Evolutionary conservation across 257 asterid genomes (phyloP).

Genomic region (Pogostemon cablin): DNA sequence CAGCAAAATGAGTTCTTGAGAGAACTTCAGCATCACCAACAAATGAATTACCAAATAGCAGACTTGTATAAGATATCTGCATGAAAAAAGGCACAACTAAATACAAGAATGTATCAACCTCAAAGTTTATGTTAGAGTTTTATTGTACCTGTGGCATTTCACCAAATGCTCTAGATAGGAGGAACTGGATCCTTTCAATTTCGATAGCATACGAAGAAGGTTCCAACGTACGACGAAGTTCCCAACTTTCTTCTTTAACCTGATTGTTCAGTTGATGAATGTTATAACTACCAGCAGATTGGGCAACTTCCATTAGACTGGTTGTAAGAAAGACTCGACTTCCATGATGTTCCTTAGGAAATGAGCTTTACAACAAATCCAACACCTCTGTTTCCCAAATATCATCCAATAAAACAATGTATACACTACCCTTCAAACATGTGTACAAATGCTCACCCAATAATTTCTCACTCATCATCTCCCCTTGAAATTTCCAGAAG

Average conservation of each 20-base stretch:
- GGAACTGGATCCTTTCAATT: not conserved
- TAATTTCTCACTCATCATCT: not conserved
- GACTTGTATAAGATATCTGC: too few relatives aligned
- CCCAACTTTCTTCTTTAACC: not conserved
- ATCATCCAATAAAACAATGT: conserved; percentile 1
- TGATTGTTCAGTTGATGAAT: not conserved
- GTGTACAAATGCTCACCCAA: not conserved
- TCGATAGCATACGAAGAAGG: not conserved
- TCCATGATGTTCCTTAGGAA: not conserved
- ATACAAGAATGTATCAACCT: too few relatives aligned
- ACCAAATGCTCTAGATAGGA: not conserved
- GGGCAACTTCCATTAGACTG: not conserved
- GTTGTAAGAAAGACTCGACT: not conserved
- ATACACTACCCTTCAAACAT: not conserved
- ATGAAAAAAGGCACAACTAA: too few relatives aligned
- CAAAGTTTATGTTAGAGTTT: too few relatives aligned
- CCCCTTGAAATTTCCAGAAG: not conserved
- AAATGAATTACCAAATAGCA: too few relatives aligned
- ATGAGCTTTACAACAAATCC: not conserved
- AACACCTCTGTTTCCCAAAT: not conserved
- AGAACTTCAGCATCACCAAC: too few relatives aligned
- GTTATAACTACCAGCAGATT: not conserved
- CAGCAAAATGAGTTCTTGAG: too few relatives aligned
- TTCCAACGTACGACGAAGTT: not conserved
- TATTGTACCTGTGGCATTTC: not conserved